Conservation (phyloP, 257 asterid species). For the Nicotiana benthamiana region DNA sequence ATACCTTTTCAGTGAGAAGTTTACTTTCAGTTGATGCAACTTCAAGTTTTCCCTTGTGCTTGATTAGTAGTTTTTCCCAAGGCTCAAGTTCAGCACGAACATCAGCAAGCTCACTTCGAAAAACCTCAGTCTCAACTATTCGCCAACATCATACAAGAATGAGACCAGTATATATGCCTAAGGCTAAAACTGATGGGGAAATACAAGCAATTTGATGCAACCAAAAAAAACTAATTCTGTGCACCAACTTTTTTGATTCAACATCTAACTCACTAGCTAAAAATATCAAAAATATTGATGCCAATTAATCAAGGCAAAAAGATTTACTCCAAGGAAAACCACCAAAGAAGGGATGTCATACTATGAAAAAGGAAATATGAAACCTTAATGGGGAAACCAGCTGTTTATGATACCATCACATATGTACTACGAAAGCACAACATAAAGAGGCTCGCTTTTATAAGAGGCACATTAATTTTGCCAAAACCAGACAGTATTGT, state of each 20-base stretch:
- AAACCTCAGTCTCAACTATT: conserved; percentile 80
- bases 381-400: not conserved
- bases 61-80: conserved; percentile 89
- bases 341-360: not conserved
- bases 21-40: conserved; percentile 75
- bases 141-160: conserved; percentile 11
- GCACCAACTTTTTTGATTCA: not conserved
- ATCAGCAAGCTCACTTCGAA: conserved; percentile 66
- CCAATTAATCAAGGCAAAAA: not conserved
- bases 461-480: not conserved
- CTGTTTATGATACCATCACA: not conserved
- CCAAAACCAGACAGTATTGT: not conserved
- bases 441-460: not conserved
- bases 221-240: not conserved
- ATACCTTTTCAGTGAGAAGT: conserved; percentile 70
- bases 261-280: not conserved
- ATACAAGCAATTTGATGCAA: not conserved
- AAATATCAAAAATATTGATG: not conserved
- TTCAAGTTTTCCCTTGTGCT: conserved; percentile 78
- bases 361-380: not conserved
- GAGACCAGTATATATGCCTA: not conserved
- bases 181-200: not conserved
- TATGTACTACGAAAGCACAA: not conserved
- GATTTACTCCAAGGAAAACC: not conserved
- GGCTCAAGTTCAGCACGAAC: conserved; percentile 89